Conservation (phyloP, 1,139 yeast species). For the Neolecta irregularis region DNA sequence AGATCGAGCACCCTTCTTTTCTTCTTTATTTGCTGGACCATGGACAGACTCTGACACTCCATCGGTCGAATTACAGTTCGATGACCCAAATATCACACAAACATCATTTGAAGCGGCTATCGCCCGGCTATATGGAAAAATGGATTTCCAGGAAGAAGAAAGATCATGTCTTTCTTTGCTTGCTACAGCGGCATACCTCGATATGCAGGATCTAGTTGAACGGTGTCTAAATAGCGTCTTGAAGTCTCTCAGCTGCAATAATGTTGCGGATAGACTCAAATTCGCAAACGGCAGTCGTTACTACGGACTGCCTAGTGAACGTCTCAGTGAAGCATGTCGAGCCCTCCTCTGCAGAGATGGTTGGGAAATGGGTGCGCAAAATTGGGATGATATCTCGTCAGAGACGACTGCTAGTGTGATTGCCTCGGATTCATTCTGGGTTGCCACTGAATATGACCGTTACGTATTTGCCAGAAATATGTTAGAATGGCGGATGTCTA, state of each 20-base stretch:
- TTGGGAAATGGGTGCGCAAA: slow-evolving; percentile 30
- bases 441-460: slow-evolving; percentile 39
- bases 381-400: slow-evolving; percentile 34
- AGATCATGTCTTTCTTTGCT: slow-evolving; percentile 28
- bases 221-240: slow-evolving; percentile 30
- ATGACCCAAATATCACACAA: slow-evolving; percentile 29
- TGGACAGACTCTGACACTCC: slow-evolving; percentile 27
- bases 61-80: slow-evolving; percentile 27
- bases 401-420: slow-evolving; percentile 31
- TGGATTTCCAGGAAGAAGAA: slow-evolving; percentile 23
- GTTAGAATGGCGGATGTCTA: slow-evolving; percentile 23
- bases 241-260: slow-evolving; percentile 24
- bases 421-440: slow-evolving; percentile 35
- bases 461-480: slow-evolving; percentile 30
- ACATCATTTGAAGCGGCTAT: slow-evolving; percentile 34
- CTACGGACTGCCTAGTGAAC: slow-evolving; percentile 33
- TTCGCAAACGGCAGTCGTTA: slow-evolving; percentile 30
- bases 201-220: slow-evolving; percentile 32
- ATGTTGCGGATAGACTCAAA: slow-evolving; percentile 26
- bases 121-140: slow-evolving; percentile 32
- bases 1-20: slow-evolving; percentile 33
- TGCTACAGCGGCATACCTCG: slow-evolving; percentile 36
- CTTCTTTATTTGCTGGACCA: slow-evolving; percentile 29
- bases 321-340: slow-evolving; percentile 32
- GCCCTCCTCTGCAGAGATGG: slow-evolving; percentile 35